A percentile compares a stretch with the other conserved stretches of the same genome.
phyloP scores from a whole-genome alignment of 805 yeast species.

The Komagataella ulmi region DNA sequence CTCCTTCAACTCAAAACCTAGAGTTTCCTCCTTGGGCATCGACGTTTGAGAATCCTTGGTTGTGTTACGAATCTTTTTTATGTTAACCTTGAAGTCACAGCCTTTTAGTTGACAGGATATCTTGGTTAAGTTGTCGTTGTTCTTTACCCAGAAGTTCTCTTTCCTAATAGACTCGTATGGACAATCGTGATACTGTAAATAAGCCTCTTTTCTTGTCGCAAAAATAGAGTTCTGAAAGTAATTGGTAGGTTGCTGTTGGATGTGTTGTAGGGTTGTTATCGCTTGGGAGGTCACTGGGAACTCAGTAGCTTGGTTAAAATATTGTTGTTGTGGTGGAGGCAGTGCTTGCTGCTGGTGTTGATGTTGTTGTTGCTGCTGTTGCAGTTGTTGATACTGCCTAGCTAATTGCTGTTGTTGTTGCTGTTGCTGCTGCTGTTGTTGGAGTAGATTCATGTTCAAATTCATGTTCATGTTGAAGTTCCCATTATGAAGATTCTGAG shows the following conservation, averaged over 20 bases:
- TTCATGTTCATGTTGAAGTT: neutral
- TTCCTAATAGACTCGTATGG: neutral
- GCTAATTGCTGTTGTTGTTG: neutral
- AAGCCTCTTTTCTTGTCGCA: neutral
- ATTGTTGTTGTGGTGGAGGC: neutral
- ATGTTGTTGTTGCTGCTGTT: neutral
- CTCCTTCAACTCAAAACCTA: neutral
- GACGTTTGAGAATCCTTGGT: neutral
- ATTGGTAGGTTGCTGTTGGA: neutral
- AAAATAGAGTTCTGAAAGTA: neutral
- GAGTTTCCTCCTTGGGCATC: neutral
- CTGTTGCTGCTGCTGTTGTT: neutral
- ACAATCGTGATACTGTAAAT: neutral
- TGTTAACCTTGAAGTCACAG: neutral
- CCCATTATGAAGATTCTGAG: neutral
- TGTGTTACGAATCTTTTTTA: neutral
- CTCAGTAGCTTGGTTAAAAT: neutral
- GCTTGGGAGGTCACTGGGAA: neutral
- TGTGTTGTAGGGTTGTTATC: neutral
- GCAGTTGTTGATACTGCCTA: neutral
- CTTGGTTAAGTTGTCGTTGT: neutral
- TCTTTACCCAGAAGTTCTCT: neutral
- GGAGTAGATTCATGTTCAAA: neutral
- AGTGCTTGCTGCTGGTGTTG: neutral
- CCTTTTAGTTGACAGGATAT: neutral